A percentile compares a stretch with the other conserved stretches of the same genome.
Conservation (phyloP, 1,284 basidiomycete species). For the Flammula alnicola region DNA sequence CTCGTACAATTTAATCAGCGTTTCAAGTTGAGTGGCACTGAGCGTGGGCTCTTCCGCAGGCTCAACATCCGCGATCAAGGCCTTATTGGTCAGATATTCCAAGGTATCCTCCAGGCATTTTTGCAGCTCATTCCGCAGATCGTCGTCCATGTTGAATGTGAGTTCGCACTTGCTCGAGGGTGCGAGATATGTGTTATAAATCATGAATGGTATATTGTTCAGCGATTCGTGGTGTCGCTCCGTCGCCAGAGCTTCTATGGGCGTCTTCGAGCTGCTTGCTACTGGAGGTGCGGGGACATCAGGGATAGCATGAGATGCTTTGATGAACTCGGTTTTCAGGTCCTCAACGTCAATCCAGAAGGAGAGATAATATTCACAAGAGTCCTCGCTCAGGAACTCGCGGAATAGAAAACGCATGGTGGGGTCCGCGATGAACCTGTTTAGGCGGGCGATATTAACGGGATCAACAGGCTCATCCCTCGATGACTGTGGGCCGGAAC, state of each 20-base stretch:
- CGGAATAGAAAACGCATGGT: conserved; percentile 7
- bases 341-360: conserved; percentile 20
- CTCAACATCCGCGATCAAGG: conserved; percentile 3
- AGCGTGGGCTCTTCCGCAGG: conserved; percentile 4
- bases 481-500: not conserved
- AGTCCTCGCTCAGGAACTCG: conserved; percentile 12
- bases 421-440: conserved; percentile 7
- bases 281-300: conserved; percentile 4
- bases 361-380: conserved; percentile 10
- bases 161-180: conserved; percentile 10
- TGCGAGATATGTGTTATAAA: conserved; percentile 14
- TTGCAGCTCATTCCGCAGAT: conserved; percentile 6
- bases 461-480: not conserved
- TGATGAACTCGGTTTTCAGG: conserved; percentile 11
- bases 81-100: conserved; percentile 7
- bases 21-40: conserved; percentile 8
- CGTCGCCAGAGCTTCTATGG: conserved; percentile 4
- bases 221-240: conserved; percentile 9
- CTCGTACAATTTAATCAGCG: conserved; percentile 11
- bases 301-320: not conserved
- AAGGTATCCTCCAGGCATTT: conserved; percentile 6
- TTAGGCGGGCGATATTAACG: conserved; percentile 5
- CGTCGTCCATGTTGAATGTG: conserved; percentile 7
- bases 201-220: conserved; percentile 13
- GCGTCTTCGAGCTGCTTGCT: conserved; percentile 15